Conservation (phyloP, 768 basidiomycete species). For the Kwoniella sp. region DNA sequence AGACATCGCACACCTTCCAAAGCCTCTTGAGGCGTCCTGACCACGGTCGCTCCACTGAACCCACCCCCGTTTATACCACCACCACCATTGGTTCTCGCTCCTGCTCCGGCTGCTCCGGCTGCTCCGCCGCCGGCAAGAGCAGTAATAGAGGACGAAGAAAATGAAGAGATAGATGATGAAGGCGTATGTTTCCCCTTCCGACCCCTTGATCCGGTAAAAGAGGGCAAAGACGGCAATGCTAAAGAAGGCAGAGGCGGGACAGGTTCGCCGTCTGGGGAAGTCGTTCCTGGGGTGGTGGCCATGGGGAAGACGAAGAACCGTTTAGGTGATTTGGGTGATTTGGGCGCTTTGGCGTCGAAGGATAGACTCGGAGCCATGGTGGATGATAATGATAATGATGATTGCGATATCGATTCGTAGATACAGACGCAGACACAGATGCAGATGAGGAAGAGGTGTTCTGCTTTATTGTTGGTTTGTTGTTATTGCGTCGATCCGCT, state of each 20-base stretch:
- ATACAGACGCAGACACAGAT: too few relatives aligned
- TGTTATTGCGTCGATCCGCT: too few relatives aligned
- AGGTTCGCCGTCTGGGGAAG: slow-evolving; percentile 5
- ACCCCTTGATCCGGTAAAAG: not conserved
- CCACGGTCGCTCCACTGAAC: slow-evolving; percentile 18
- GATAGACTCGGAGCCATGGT: not conserved
- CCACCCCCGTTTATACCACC: not conserved
- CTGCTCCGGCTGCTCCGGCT: too few relatives aligned
- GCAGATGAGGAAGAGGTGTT: too few relatives aligned
- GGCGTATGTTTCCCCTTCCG: not conserved
- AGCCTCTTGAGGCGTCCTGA: slow-evolving; percentile 20
- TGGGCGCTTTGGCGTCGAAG: slow-evolving; percentile 6
- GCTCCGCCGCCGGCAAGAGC: not conserved
- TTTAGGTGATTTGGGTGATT: slow-evolving; percentile 28
- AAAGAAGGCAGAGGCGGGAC: slow-evolving; percentile 19
- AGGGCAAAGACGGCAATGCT: slow-evolving; percentile 14
- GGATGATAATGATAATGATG: too few relatives aligned
- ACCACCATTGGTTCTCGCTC: not conserved
- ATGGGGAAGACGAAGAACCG: slow-evolving; percentile 25
- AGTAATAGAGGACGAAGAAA: not conserved
- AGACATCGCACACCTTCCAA: slow-evolving; percentile 15
- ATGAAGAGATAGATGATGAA: not conserved
- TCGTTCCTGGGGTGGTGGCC: not conserved
- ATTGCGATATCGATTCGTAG: too few relatives aligned
- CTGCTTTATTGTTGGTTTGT: too few relatives aligned